These are phyloP conservation scores for Mercurialis annua DNA, from an alignment of 345 rosid genomes.

Conservation along the genomic window DNA sequence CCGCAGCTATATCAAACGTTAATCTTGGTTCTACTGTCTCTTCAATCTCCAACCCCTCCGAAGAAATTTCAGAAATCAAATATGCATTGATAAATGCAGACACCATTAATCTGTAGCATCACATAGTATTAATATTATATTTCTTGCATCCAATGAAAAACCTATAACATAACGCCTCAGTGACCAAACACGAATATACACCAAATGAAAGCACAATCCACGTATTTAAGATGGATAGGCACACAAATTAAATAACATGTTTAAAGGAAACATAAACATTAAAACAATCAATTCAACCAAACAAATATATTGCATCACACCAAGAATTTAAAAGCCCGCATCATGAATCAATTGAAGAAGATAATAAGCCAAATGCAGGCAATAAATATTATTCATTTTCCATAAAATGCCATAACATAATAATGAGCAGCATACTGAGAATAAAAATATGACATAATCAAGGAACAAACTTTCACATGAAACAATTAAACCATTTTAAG, in stretches of 20 bases:
- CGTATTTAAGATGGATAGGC: not conserved
- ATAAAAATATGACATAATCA: no score
- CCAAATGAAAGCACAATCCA: not conserved
- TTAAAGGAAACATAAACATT: constrained; percentile 8
- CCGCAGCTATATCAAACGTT: constrained; percentile 31
- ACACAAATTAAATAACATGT: not conserved
- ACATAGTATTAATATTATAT: not conserved
- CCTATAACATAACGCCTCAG: not conserved
- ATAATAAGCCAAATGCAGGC: constrained; percentile 1
- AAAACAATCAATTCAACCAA: constrained; percentile 7
- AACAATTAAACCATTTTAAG: not conserved
- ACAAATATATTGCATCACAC: not conserved
- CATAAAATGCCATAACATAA: not conserved
- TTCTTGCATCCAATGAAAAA: constrained; percentile 6
- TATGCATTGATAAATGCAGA: constrained; percentile 48
- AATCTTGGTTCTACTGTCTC: constrained; percentile 35
- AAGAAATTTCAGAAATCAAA: constrained; percentile 55
- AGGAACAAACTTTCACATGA: no score
- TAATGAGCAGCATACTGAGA: not conserved
- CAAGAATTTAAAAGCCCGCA: not conserved
- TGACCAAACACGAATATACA: not conserved
- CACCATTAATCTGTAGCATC: constrained; percentile 72
- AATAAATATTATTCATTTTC: not conserved
- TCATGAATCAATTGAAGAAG: not conserved
- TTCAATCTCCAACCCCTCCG: constrained; percentile 42